Percentiles rank a stretch among this genome's conserved stretches.
Evolutionary conservation across 208 protist genomes (phyloP).

Genomic region (Balamuthia mandrillaris): DNA sequence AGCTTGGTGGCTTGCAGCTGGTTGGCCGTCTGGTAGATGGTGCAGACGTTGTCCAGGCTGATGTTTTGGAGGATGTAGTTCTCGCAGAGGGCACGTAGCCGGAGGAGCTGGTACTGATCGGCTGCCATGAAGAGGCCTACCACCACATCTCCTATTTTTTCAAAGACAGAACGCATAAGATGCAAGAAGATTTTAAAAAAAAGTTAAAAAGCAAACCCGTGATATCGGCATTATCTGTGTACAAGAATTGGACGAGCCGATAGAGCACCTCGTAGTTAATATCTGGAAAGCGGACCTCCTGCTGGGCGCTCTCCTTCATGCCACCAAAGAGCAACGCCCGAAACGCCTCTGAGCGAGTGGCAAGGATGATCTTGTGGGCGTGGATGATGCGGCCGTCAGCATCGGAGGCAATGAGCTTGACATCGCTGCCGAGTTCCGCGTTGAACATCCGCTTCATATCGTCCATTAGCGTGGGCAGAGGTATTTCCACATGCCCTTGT

Average conservation of each 20-base stretch:
- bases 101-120: constrained; percentile 1
- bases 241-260: neutral
- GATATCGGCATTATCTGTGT: constrained; percentile 19
- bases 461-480: neutral
- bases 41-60: constrained; percentile 21
- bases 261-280: constrained; percentile 16
- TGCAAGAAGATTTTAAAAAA: too few relatives aligned
- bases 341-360: constrained; percentile 8
- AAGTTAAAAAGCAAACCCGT: too few relatives aligned
- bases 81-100: neutral
- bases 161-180: too few relatives aligned
- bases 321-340: neutral
- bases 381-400: neutral
- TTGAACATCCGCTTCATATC: constrained; percentile 31
- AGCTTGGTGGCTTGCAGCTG: constrained; percentile 17
- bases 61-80: constrained; percentile 27
- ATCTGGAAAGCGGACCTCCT: neutral
- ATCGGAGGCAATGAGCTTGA: constrained; percentile 13
- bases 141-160: constrained; percentile 20
- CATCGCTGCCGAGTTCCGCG: neutral
- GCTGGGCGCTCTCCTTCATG: neutral
- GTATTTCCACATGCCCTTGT: neutral
- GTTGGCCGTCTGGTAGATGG: constrained; percentile 26
- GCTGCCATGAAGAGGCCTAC: constrained; percentile 30
- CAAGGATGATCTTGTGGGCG: constrained; percentile 30